These are phyloP conservation scores for Penicillium paradoxum DNA, from an alignment of 495 filamentous ascomycete species.

Conservation along the genomic window DNA sequence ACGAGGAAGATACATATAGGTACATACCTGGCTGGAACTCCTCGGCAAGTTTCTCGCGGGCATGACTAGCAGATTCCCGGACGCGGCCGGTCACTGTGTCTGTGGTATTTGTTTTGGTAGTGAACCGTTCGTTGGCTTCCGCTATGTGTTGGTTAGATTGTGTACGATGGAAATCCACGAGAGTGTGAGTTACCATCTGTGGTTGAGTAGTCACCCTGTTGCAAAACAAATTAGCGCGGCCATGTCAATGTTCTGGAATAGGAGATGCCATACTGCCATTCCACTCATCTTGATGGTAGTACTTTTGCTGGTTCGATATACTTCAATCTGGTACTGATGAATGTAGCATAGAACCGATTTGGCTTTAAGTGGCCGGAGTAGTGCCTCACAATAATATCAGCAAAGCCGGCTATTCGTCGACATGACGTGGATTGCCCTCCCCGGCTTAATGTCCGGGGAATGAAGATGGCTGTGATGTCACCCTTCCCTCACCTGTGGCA, in stretches of 20 bases:
- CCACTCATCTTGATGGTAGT: background rate
- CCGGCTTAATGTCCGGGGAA: background rate
- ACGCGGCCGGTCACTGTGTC: slow-evolving; percentile 8
- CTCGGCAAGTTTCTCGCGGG: slow-evolving; percentile 19
- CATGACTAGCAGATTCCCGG: slow-evolving; percentile 18
- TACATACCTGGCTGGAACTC: slow-evolving; percentile 26
- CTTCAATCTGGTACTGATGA: background rate
- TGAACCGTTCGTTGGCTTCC: slow-evolving; percentile 16
- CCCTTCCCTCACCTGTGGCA: background rate
- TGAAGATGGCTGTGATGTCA: slow-evolving; percentile 2
- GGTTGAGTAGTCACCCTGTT: slow-evolving; percentile 5
- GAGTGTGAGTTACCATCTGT: slow-evolving; percentile 10
- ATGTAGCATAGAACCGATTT: background rate
- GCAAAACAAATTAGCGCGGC: background rate
- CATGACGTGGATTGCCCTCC: slow-evolving; percentile 3
- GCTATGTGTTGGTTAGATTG: background rate
- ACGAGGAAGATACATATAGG: no score
- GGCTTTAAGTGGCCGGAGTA: background rate
- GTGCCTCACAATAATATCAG: background rate
- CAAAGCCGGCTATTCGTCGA: background rate
- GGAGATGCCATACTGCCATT: slow-evolving; percentile 2
- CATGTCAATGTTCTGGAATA: background rate
- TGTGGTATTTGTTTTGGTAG: slow-evolving; percentile 8
- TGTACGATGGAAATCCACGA: no score
- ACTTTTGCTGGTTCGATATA: background rate